Conservation (phyloP, 2,329 filamentous ascomycete genomes). For the Zalaria sp. region DNA sequence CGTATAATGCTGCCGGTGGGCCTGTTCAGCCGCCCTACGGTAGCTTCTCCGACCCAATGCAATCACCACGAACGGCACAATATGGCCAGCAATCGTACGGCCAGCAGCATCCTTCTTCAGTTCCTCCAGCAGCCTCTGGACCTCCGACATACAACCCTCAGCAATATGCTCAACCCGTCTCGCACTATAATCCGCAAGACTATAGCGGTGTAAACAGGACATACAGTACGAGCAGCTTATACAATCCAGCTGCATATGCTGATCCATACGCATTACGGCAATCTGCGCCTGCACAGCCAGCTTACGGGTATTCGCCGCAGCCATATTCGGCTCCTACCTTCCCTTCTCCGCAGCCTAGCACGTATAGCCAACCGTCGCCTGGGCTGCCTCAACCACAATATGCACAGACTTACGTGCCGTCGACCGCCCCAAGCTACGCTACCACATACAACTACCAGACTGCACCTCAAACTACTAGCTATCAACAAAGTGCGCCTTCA, state of each 20-base stretch:
- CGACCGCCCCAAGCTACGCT: conserved; percentile 7
- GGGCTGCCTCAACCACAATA: conserved; percentile 1
- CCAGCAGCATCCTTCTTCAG: conserved; percentile 1
- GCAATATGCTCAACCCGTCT: conserved; percentile 38
- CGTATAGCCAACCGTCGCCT: conserved; percentile 7
- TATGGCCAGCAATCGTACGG: not conserved
- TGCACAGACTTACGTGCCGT: conserved; percentile 3
- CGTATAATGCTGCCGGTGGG: conserved; percentile 1
- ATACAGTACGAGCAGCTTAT: conserved; percentile 3
- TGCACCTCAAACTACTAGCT: conserved; percentile 11
- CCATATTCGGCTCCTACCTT: conserved; percentile 8
- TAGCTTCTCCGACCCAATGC: not conserved
- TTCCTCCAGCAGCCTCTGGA: conserved; percentile 7
- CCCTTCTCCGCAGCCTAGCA: conserved; percentile 8
- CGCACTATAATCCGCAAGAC: conserved; percentile 57
- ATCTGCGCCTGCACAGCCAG: conserved; percentile 1
- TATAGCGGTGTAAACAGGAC: conserved; percentile 31
- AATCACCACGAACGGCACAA: conserved; percentile 12
- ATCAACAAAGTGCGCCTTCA: conserved; percentile 8
- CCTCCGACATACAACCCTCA: conserved; percentile 45
- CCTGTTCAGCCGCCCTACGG: conserved; percentile 1
- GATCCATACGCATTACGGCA: conserved; percentile 4
- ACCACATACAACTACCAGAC: conserved; percentile 5
- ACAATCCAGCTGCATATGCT: conserved; percentile 12
- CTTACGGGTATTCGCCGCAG: conserved; percentile 7